These are phyloP conservation scores for Crithidia bombi DNA, from an alignment of 208 protist genomes.

Conservation along the genomic window DNA sequence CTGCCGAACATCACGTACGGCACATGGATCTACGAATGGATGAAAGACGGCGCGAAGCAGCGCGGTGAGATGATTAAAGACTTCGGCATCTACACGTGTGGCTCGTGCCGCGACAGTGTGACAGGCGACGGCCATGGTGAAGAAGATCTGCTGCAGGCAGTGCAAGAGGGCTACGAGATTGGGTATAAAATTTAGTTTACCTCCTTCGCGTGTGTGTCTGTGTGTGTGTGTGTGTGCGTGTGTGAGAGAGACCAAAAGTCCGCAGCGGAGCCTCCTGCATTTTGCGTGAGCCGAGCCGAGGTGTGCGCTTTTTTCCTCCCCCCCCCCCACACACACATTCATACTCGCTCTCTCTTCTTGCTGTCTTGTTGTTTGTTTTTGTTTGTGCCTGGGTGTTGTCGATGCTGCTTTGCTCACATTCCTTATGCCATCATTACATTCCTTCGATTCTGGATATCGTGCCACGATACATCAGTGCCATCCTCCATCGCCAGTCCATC, in stretches of 20 bases:
- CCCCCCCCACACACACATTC: no score
- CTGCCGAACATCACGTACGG: slow-evolving; percentile 80
- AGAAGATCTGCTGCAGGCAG: slow-evolving; percentile 80
- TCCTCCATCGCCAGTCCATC: no score
- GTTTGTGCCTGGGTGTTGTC: no score
- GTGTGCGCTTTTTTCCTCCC: no score
- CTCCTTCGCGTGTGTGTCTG: neutral
- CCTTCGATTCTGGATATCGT: no score
- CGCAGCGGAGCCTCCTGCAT: no score
- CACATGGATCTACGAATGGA: slow-evolving; percentile 89
- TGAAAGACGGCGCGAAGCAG: slow-evolving; percentile 79
- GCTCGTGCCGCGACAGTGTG: slow-evolving; percentile 78
- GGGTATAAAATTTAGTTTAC: slow-evolving; percentile 65
- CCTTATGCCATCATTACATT: no score
- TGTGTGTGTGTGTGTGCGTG: slow-evolving; percentile 17
- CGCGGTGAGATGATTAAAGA: slow-evolving; percentile 78
- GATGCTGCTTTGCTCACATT: no score
- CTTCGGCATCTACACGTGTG: slow-evolving; percentile 82
- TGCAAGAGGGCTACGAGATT: slow-evolving; percentile 89
- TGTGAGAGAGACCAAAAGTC: neutral
- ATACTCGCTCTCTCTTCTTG: no score
- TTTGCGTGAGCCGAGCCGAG: no score
- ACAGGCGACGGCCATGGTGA: slow-evolving; percentile 81
- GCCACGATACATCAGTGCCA: no score
- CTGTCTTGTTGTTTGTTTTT: no score